phyloP scores from a whole-genome alignment of 148 eudicot species.

The Polygonum maritimum region DNA sequence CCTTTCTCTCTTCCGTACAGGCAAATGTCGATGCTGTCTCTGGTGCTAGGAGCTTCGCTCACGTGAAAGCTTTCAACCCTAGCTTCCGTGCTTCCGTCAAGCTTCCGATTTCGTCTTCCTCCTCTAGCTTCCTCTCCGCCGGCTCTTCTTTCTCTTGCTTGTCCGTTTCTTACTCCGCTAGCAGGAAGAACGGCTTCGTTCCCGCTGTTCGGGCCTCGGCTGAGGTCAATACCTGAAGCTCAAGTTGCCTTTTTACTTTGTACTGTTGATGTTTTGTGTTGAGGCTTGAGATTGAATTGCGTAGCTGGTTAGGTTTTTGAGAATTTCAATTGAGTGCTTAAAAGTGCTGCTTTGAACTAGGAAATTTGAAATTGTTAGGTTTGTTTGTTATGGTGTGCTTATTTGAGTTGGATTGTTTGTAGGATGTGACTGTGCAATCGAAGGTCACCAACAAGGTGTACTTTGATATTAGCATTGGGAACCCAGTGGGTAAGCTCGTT shows the following conservation, averaged over 20 bases:
- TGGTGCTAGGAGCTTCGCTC: conserved; percentile 22
- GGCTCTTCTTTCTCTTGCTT: conserved; percentile 14
- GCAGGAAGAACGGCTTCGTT: conserved; percentile 15
- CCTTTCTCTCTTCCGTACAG: conserved; percentile 18
- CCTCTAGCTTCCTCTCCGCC: conserved; percentile 29
- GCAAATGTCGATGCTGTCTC: conserved; percentile 41
- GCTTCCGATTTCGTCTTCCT: conserved; percentile 20
- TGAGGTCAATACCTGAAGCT: conserved; percentile 35
- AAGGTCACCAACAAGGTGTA: conserved; percentile 77
- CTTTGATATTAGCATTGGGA: conserved; percentile 81
- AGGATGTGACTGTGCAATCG: conserved; percentile 58
- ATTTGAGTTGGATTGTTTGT: conserved; percentile 1
- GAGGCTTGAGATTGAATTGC: background rate
- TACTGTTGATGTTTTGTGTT: background rate
- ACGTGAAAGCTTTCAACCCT: conserved; percentile 13
- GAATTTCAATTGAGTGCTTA: background rate
- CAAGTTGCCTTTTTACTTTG: too few relatives aligned
- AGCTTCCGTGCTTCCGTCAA: conserved; percentile 14
- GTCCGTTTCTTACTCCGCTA: conserved; percentile 10
- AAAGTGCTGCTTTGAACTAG: background rate
- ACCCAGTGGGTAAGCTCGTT: conserved; percentile 74
- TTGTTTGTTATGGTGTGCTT: too few relatives aligned
- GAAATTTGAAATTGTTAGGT: background rate
- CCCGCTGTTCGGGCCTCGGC: conserved; percentile 47
- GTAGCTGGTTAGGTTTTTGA: too few relatives aligned